Evolutionary conservation across 441 rosid genomes (phyloP).

Genomic region (Eutrema salsugineum): DNA sequence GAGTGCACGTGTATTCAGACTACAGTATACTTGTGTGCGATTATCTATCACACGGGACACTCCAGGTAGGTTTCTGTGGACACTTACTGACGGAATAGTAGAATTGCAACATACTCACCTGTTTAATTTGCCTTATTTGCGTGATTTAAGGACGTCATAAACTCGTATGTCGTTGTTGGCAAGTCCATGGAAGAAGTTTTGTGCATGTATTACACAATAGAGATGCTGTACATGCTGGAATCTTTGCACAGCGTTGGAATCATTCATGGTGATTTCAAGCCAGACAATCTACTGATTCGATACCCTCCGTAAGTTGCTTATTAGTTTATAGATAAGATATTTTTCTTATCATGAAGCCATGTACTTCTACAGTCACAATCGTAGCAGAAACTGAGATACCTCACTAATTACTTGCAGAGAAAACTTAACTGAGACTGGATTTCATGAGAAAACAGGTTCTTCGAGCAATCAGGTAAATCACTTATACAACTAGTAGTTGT

Average conservation of each 20-base stretch:
- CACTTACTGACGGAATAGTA: background rate
- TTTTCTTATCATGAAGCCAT: background rate
- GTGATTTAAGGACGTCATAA: constrained; percentile 77
- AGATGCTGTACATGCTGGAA: constrained; percentile 88
- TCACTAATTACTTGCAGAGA: constrained; percentile 34
- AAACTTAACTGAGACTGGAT: constrained; percentile 58
- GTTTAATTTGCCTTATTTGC: background rate
- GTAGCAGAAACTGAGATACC: constrained; percentile 6
- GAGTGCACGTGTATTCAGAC: constrained; percentile 68
- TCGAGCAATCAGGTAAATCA: constrained; percentile 70
- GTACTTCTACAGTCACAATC: background rate
- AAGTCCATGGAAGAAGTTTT: constrained; percentile 90
- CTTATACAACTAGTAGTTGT: background rate
- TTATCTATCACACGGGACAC: constrained; percentile 82
- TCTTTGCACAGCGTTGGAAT: constrained; percentile 77
- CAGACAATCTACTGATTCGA: constrained; percentile 80
- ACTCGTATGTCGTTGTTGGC: constrained; percentile 61
- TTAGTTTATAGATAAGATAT: background rate
- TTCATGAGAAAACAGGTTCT: constrained; percentile 51
- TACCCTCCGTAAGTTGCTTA: constrained; percentile 60
- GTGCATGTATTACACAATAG: constrained; percentile 83
- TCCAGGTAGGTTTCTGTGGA: constrained; percentile 48
- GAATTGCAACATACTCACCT: background rate
- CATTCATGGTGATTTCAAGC: constrained; percentile 97
- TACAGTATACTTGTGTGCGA: constrained; percentile 85